A percentile compares a stretch with the other conserved stretches of the same genome.
phyloP scores from a whole-genome alignment of 2,329 filamentous ascomycete genomes.

The Alternaria postmessia region DNA sequence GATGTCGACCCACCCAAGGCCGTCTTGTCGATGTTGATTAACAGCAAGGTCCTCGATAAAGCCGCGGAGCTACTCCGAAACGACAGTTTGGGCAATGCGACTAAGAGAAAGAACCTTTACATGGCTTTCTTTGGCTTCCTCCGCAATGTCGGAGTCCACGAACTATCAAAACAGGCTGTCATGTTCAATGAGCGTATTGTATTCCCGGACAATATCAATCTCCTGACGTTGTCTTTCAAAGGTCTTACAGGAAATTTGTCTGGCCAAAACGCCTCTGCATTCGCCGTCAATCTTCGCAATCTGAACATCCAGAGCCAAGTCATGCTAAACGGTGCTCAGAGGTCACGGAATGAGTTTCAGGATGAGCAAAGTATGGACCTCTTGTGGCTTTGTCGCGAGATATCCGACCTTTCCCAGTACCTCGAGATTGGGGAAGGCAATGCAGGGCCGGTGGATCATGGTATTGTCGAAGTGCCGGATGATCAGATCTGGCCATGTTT shows the following conservation, averaged over 20 bases:
- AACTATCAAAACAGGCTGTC: constrained; percentile 31
- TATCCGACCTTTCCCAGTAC: constrained; percentile 36
- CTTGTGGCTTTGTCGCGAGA: constrained; percentile 41
- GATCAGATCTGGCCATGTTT: neutral
- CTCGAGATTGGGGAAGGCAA: constrained; percentile 9
- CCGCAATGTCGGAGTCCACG: constrained; percentile 42
- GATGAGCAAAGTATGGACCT: constrained; percentile 36
- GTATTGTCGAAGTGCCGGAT: constrained; percentile 48
- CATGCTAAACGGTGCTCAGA: constrained; percentile 21
- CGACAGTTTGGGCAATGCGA: constrained; percentile 50
- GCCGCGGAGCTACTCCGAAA: constrained; percentile 51
- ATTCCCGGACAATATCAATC: constrained; percentile 44
- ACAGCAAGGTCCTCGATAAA: constrained; percentile 47
- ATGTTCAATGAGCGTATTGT: constrained; percentile 45
- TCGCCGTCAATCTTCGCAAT: neutral
- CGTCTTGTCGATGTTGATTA: constrained; percentile 42
- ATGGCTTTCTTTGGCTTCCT: constrained; percentile 52
- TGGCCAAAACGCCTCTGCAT: neutral
- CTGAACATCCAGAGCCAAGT: constrained; percentile 2
- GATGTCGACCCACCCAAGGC: constrained; percentile 37
- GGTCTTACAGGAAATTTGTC: neutral
- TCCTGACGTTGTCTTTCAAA: constrained; percentile 43
- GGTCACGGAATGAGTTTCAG: constrained; percentile 18
- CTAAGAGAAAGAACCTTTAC: constrained; percentile 46
- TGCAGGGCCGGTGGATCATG: neutral